Base-by-base conservation (phyloP, 163 green algal species). In the Scenedesmus sp. region DNA sequence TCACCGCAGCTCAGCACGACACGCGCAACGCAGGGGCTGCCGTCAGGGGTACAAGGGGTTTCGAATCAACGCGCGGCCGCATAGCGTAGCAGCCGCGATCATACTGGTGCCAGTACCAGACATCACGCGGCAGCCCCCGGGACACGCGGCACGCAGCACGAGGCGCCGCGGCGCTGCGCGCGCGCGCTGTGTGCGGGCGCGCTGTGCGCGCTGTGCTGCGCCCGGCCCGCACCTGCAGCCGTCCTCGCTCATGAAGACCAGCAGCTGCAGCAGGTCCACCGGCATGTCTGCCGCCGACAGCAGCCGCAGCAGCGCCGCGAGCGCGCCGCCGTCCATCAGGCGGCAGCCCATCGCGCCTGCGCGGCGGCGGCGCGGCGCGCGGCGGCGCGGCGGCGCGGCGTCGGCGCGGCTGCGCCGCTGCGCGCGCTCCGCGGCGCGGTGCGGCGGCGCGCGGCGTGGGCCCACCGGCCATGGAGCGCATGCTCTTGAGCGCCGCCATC, bases 211-310 rank as follows among this genome's bases (percentile, higher is more conserved):
- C 48, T 26, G 18, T 57, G 48, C 60, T 53, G 60, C 31, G 18
- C 31, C 28, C 31, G 6, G 28, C 22, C 15, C 47, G 1, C 54
- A 77, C 69, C 69, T 77, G 42, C 69, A 77, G 36, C 56, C 33
- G 34, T 82, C 63, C n/a, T 82, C 60, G 14, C 60, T 54, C 78
- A 88, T 77, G 47, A 64, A 64, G 34, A 80, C 56, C 57, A 88
- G 63, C 54, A 88, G 51, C 74, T 84, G 82, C 26, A 87, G 77
- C 31, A 87, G 63, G 77, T 90, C 85, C 9, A 80, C 75, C n/a
- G 85, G 85, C 26, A 83, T 81, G 77, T 90, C 80, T 15, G 67
- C 13, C n/a, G 72, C 39, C 22, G 77, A 66, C 75, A 90, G 79
- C 48, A 74, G 74, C 31, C 42, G 29, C 58, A 80, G 58, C 47